Percentiles rank a stretch among this genome's conserved stretches.
Evolutionary conservation across 176 grass and related monocot species (phyloP).

Genomic region (Miscanthus lutarioriparius): DNA sequence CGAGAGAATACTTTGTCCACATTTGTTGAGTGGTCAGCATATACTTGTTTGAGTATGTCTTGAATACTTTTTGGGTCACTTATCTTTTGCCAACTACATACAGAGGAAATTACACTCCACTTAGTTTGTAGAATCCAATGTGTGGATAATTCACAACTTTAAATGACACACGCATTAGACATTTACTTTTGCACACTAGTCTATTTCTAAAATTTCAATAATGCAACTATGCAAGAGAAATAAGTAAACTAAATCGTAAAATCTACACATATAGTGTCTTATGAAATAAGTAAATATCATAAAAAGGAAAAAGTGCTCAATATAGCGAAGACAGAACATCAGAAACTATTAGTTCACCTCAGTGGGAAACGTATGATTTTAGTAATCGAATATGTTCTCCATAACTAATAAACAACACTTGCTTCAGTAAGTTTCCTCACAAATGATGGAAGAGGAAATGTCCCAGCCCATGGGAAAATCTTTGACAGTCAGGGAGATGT

Average conservation of each 20-base stretch:
- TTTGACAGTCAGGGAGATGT: constrained; percentile 79
- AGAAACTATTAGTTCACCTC: background rate
- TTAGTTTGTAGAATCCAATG: constrained; percentile 15
- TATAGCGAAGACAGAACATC: background rate
- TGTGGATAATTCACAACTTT: background rate
- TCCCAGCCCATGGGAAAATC: constrained; percentile 87
- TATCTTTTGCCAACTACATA: constrained; percentile 92
- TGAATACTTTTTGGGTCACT: constrained; percentile 84
- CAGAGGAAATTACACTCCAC: constrained; percentile 16
- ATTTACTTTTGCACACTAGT: background rate
- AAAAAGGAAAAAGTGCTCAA: background rate
- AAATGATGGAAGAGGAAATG: constrained; percentile 83
- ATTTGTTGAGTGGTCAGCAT: constrained; percentile 85
- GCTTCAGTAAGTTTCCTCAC: constrained; percentile 80
- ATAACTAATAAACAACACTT: constrained; percentile 39
- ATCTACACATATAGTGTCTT: background rate
- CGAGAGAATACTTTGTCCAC: constrained; percentile 85
- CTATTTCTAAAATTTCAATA: constrained; percentile 6
- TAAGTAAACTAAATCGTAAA: constrained; percentile 16
- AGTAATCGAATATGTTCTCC: background rate
- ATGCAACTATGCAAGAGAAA: background rate
- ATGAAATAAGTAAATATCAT: background rate
- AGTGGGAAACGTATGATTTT: background rate
- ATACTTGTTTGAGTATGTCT: constrained; percentile 92
- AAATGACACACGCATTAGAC: background rate